Evolutionary conservation across 1,284 basidiomycete species (phyloP), one percentile per base, ranked within the genome.

Genomic region (Wolfiporia cocos): DNA sequence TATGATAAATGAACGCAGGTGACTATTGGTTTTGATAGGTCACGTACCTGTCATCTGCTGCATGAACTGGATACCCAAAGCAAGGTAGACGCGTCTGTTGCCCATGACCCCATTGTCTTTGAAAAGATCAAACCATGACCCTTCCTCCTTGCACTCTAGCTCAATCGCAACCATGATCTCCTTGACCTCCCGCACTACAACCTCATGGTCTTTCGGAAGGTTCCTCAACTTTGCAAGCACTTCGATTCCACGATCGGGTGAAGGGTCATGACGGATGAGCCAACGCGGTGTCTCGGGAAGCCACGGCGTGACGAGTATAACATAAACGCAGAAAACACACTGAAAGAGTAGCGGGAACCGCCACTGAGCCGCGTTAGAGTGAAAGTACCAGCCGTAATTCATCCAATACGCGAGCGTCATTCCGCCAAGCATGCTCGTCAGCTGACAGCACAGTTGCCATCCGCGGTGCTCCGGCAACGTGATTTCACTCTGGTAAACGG

Each of bases 311-410:
- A 69, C 65, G 2, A 68, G 37, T 10, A 71, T 50, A 4, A 71
- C 57, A 29, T 59, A 63, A 0, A 71, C 37, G 0, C 67, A 66
- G 42, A 71, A 71, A 6, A 69, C 49, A 1, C 65, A 65, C 49
- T 71, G 69, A 45, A 71, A 71, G 23, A 43, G 44, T 44, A 71
- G 65, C 7, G 69, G 75, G 29, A 69, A 64, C 10, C 73, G 55
- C 69, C 68, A 70, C 47, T 68, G 67, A 0, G 54, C 50, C 0
- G 65, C 61, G 5, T 64, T 63, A 26, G 52, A 41, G 18, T 68
- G 61, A 39, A 63, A 68, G 22, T 62, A 67, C 52, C 69, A 58
- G 10, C 68, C 68, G 37, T 69, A 71, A 49, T 70, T 67, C 10
- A 70, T 56, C 74, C 73, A 76, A 48, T 71, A 71, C 1, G 67